These are phyloP conservation scores for Falciphora oryzae DNA, from an alignment of 2,329 filamentous ascomycete genomes.

Conservation along the genomic window DNA sequence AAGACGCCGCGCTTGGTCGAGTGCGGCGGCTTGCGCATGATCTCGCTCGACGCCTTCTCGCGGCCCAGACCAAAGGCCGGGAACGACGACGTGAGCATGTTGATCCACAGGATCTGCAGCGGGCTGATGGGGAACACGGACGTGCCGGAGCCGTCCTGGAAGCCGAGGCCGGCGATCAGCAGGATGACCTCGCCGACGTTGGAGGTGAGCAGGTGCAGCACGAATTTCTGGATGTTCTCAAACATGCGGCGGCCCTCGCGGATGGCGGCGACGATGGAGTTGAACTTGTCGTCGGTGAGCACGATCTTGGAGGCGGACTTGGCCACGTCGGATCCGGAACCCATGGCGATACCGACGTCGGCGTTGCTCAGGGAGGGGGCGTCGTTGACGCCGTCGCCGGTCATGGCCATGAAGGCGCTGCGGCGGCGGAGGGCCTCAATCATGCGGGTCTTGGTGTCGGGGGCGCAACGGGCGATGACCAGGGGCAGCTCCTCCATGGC, in stretches of 20 bases:
- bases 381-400: constrained; percentile 83
- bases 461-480: constrained; percentile 78
- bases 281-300: constrained; percentile 82
- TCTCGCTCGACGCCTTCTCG: constrained; percentile 67
- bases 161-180: constrained; percentile 73
- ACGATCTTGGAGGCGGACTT: constrained; percentile 80
- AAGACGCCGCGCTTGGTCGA: constrained; percentile 63
- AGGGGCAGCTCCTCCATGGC: constrained; percentile 67
- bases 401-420: constrained; percentile 75
- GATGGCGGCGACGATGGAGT: constrained; percentile 76
- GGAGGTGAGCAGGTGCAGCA: constrained; percentile 71
- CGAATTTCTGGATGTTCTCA: constrained; percentile 85
- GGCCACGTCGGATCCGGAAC: constrained; percentile 79
- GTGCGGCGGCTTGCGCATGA: constrained; percentile 76
- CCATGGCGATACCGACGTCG: constrained; percentile 88
- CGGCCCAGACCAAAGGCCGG: constrained; percentile 85
- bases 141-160: constrained; percentile 64
- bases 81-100: constrained; percentile 84
- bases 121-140: constrained; percentile 84
- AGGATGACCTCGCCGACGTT: constrained; percentile 82
- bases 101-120: constrained; percentile 88
- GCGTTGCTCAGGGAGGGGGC: constrained; percentile 73
- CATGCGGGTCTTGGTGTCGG: constrained; percentile 85
- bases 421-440: constrained; percentile 80
- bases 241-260: constrained; percentile 81